These are phyloP conservation scores for Rhizopogon vesiculosus DNA, from an alignment of 768 basidiomycete genomes.

Conservation along the genomic window DNA sequence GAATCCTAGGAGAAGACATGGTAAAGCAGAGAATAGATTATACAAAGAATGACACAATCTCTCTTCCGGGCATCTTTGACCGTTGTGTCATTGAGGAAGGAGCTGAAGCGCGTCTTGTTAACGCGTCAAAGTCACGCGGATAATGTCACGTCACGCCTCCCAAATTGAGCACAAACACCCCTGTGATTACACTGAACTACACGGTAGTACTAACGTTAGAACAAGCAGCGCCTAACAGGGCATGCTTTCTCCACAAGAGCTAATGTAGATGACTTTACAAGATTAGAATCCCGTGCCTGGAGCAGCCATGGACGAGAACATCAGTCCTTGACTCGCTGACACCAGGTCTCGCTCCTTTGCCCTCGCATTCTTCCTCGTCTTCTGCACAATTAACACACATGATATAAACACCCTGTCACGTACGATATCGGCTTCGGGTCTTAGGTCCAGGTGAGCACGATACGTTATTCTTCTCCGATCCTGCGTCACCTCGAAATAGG, in stretches of 20 bases:
- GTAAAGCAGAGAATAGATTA: not conserved
- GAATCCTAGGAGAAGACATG: constrained; percentile 6
- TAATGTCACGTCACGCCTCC: not conserved
- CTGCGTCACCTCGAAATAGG: not conserved
- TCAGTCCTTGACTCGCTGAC: not conserved
- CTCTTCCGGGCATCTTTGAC: not conserved
- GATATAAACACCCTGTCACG: constrained; percentile 3
- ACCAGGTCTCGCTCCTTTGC: not conserved
- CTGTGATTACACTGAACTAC: too few relatives aligned
- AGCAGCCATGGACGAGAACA: not conserved
- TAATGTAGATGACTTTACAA: too few relatives aligned
- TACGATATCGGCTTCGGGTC: constrained; percentile 2
- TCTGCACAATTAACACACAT: constrained; percentile 1
- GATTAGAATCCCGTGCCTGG: too few relatives aligned
- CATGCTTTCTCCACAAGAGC: too few relatives aligned
- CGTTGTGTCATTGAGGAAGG: not conserved
- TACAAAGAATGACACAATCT: not conserved
- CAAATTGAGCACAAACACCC: not conserved
- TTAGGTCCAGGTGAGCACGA: not conserved
- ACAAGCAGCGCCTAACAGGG: too few relatives aligned
- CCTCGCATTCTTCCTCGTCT: not conserved
- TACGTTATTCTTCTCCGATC: not conserved
- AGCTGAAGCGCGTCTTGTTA: not conserved
- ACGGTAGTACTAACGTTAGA: too few relatives aligned
- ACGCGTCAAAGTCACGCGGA: not conserved